A percentile compares a stretch with the other conserved stretches of the same genome.
phyloP scores from a whole-genome alignment of 306 rosid species.

The Castanea crenata region DNA sequence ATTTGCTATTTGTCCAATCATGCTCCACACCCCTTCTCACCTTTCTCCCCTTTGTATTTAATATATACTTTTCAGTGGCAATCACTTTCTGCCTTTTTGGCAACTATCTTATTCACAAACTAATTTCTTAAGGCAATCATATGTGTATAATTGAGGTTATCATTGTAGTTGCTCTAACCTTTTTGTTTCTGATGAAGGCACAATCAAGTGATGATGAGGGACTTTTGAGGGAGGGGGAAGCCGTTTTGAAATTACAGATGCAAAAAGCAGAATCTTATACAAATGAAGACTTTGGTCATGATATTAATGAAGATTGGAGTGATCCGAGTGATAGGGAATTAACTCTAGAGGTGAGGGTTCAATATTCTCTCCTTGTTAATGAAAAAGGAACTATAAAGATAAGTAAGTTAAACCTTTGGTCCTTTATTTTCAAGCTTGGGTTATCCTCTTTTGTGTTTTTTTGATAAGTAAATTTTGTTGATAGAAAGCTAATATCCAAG shows the following conservation, averaged over 20 bases:
- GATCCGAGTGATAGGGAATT: too few species aligned
- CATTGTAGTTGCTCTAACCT: too few species aligned
- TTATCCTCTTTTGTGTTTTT: neutral
- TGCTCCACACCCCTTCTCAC: too few species aligned
- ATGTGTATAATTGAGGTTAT: too few species aligned
- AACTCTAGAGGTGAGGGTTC: neutral
- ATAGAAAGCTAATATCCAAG: too few species aligned
- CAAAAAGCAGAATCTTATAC: too few species aligned
- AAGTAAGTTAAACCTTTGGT: neutral
- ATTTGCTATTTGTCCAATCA: too few species aligned
- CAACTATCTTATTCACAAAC: conserved; percentile 26
- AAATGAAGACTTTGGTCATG: too few species aligned
- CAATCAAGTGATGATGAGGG: conserved; percentile 67
- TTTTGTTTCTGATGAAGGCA: too few species aligned
- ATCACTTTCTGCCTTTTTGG: conserved; percentile 28
- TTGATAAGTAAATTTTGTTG: neutral
- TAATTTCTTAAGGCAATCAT: too few species aligned
- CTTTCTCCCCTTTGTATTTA: neutral
- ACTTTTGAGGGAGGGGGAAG: conserved; percentile 67
- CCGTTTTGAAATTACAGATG: conserved; percentile 53
- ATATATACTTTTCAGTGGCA: neutral
- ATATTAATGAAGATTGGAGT: too few species aligned
- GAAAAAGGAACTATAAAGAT: neutral
- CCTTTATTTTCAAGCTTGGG: neutral
- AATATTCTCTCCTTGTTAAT: neutral